These are phyloP conservation scores for Colletotrichum gloeosporioides DNA, from an alignment of 2,329 filamentous ascomycete genomes.

Conservation along the genomic window DNA sequence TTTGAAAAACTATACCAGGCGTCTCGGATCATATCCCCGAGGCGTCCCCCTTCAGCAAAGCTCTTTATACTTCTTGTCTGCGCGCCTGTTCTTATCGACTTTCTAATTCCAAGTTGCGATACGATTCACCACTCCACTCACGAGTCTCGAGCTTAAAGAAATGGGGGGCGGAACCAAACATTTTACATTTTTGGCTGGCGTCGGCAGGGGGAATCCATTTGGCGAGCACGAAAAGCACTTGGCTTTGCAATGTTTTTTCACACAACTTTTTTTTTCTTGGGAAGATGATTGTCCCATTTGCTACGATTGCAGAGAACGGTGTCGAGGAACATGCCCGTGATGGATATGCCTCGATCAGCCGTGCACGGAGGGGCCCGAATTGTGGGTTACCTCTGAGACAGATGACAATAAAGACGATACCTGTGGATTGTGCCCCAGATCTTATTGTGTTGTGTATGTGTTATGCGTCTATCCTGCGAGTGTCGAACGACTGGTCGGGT, in stretches of 20 bases:
- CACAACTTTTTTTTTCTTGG: neutral
- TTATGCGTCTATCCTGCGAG: neutral
- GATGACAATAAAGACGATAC: constrained; percentile 20
- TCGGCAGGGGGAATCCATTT: constrained; percentile 18
- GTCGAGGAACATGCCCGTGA: neutral
- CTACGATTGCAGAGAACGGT: constrained; percentile 10
- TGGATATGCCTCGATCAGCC: neutral
- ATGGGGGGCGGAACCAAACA: constrained; percentile 15
- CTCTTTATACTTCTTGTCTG: constrained; percentile 10
- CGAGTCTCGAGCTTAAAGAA: constrained; percentile 3
- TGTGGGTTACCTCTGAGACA: neutral
- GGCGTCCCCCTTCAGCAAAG: neutral
- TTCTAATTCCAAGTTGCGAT: constrained; percentile 23
- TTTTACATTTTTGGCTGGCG: constrained; percentile 19
- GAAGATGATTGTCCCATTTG: constrained; percentile 14
- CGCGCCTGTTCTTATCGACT: constrained; percentile 18
- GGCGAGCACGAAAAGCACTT: constrained; percentile 20
- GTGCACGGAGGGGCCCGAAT: neutral
- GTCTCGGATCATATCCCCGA: neutral
- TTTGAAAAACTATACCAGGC: neutral
- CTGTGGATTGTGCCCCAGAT: neutral
- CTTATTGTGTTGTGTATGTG: neutral
- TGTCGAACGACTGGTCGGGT: neutral
- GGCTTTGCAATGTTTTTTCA: constrained; percentile 14
- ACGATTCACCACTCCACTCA: constrained; percentile 23